Conservation (phyloP, 2,329 filamentous ascomycete species). For the Scedosporium minutisporum region DNA sequence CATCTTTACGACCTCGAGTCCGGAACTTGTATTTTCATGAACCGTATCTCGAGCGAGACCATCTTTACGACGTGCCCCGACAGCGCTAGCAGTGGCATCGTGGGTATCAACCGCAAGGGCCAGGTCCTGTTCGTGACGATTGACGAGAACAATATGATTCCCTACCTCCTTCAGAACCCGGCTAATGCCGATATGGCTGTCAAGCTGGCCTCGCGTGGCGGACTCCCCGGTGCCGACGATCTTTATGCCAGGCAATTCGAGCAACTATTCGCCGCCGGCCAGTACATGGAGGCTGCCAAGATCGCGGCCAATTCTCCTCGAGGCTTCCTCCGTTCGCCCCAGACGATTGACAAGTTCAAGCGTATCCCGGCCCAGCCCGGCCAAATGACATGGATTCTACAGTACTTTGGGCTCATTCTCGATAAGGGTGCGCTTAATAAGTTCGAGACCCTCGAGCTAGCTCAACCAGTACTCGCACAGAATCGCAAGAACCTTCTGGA, state of each 20-base stretch:
- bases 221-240: conserved; percentile 86
- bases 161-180: conserved; percentile 92
- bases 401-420: conserved; percentile 95
- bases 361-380: conserved; percentile 68
- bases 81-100: conserved; percentile 72
- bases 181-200: conserved; percentile 89
- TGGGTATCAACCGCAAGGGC: conserved; percentile 95
- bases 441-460: conserved; percentile 88
- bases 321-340: conserved; percentile 85
- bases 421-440: conserved; percentile 91
- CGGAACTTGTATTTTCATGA: conserved; percentile 96
- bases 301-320: conserved; percentile 93
- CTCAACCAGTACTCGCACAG: conserved; percentile 83
- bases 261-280: conserved; percentile 67
- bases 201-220: conserved; percentile 90
- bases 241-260: conserved; percentile 92
- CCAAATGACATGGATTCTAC: conserved; percentile 86
- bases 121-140: conserved; percentile 92
- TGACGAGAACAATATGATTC: conserved; percentile 83
- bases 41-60: conserved; percentile 97
- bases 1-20: conserved; percentile 97
- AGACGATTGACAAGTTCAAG: conserved; percentile 97
- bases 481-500: conserved; percentile 92
- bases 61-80: conserved; percentile 93
- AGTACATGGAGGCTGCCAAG: conserved; percentile 84